Percentiles rank a stretch among this genome's conserved stretches.
Evolutionary conservation across 1,284 basidiomycete species (phyloP).

Genomic region (Apiotrichum porosum): DNA sequence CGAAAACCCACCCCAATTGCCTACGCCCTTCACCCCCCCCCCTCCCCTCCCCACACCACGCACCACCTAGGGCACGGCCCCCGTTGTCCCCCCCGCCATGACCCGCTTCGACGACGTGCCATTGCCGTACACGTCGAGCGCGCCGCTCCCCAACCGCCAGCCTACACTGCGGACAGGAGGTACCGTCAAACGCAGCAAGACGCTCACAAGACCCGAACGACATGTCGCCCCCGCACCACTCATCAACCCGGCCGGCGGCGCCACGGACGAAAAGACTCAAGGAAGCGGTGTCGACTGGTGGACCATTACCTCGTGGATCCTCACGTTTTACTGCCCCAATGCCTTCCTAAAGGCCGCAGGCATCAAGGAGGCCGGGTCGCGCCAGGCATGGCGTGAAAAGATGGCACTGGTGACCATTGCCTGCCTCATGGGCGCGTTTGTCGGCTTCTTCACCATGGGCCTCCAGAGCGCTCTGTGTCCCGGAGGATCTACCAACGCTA

Average conservation of each 20-base stretch:
- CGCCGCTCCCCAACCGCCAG: slow-evolving; percentile 32
- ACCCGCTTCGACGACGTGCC: slow-evolving; percentile 36
- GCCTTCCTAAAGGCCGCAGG: slow-evolving; percentile 67
- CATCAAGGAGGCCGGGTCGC: slow-evolving; percentile 67
- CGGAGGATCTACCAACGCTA: slow-evolving; percentile 32
- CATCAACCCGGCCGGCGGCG: slow-evolving; percentile 63
- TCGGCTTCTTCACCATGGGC: slow-evolving; percentile 93
- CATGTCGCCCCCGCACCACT: slow-evolving; percentile 88
- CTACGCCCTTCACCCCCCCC: neutral
- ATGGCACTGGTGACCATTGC: slow-evolving; percentile 87
- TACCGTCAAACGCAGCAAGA: slow-evolving; percentile 67
- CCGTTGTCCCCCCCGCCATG: slow-evolving; percentile 6
- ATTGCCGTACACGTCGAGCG: slow-evolving; percentile 38
- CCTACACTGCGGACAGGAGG: slow-evolving; percentile 12
- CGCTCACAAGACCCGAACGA: slow-evolving; percentile 91
- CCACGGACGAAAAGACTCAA: slow-evolving; percentile 47
- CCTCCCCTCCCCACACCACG: neutral
- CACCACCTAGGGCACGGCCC: no score
- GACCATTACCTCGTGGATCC: slow-evolving; percentile 70
- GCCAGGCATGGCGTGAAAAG: slow-evolving; percentile 98
- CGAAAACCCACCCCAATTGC: no score
- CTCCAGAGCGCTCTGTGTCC: slow-evolving; percentile 91
- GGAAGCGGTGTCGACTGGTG: slow-evolving; percentile 58
- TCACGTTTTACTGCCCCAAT: slow-evolving; percentile 89
- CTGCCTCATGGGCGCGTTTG: slow-evolving; percentile 65